These are phyloP conservation scores for Inonotus obliquus DNA, from an alignment of 1,284 basidiomycete species.

Conservation along the genomic window DNA sequence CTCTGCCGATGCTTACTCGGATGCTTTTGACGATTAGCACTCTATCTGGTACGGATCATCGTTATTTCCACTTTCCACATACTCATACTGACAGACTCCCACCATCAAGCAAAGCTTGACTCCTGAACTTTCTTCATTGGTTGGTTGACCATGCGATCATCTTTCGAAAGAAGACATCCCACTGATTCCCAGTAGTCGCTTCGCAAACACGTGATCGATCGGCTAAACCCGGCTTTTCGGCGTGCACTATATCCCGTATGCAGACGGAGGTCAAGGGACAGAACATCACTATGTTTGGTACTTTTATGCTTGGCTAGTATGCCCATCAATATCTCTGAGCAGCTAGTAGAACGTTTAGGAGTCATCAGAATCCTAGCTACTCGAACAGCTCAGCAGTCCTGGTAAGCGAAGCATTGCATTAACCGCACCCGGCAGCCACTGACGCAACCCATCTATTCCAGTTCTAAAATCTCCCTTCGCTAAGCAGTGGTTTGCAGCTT, in stretches of 20 bases:
- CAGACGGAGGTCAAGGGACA: neutral
- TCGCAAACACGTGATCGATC: too few species aligned
- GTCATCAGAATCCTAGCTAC: neutral
- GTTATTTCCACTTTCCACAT: neutral
- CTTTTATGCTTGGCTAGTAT: neutral
- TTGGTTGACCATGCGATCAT: neutral
- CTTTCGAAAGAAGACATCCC: neutral
- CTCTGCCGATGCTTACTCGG: neutral
- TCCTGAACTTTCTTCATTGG: slow-evolving; percentile 1
- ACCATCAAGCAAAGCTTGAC: neutral
- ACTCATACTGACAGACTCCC: neutral
- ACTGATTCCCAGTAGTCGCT: neutral
- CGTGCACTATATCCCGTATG: neutral
- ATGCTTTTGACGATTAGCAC: neutral
- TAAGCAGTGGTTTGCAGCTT: neutral
- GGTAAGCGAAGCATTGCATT: neutral
- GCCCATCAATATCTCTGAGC: neutral
- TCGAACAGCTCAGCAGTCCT: neutral
- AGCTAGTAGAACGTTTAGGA: neutral
- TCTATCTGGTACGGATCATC: neutral
- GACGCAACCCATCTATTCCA: neutral
- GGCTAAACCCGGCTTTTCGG: neutral
- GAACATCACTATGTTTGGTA: neutral
- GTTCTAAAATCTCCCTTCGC: neutral
- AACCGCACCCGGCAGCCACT: neutral